Percentiles rank a stretch among this genome's conserved stretches.
These are phyloP conservation scores for Mollisiaceae sp. DNA, from an alignment of 2,329 filamentous ascomycete species.

Conservation along the genomic window DNA sequence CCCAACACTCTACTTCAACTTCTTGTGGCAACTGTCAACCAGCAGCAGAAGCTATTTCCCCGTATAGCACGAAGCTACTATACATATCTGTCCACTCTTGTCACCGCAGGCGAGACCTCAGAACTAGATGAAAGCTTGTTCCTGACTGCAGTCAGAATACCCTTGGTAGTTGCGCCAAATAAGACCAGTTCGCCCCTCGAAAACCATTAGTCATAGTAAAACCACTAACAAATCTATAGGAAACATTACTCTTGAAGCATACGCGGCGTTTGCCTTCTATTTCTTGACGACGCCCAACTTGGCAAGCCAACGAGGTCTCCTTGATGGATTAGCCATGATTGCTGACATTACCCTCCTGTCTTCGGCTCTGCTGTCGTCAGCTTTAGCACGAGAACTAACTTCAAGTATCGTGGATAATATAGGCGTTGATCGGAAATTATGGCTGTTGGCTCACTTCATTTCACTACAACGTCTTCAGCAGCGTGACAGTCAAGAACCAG, in stretches of 20 bases:
- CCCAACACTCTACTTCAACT: slow-evolving; percentile 33
- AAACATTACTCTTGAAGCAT: slow-evolving; percentile 28
- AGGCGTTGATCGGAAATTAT: slow-evolving; percentile 53
- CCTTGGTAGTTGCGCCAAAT: slow-evolving; percentile 26
- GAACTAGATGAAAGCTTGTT: slow-evolving; percentile 27
- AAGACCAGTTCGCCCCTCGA: slow-evolving; percentile 25
- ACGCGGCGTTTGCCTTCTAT: slow-evolving; percentile 39
- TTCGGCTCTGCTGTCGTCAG: slow-evolving; percentile 31
- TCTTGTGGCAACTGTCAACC: slow-evolving; percentile 34
- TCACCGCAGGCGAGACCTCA: slow-evolving; percentile 17
- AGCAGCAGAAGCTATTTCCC: slow-evolving; percentile 31
- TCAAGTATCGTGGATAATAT: slow-evolving; percentile 32
- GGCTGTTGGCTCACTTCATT: slow-evolving; percentile 71
- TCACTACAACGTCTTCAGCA: slow-evolving; percentile 54
- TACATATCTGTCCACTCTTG: slow-evolving; percentile 36
- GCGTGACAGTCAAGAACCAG: slow-evolving; percentile 44
- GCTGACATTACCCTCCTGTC: slow-evolving; percentile 38
- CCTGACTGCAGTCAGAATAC: slow-evolving; percentile 35
- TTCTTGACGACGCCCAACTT: slow-evolving; percentile 42
- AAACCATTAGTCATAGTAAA: neutral
- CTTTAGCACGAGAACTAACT: slow-evolving; percentile 27
- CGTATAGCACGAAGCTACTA: slow-evolving; percentile 40
- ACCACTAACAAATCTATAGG: slow-evolving; percentile 27
- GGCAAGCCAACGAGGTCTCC: slow-evolving; percentile 27
- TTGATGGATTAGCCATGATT: slow-evolving; percentile 35